A percentile compares a stretch with the other conserved stretches of the same genome.
These are phyloP conservation scores for Chernovozyma aurita DNA, from an alignment of 1,139 yeast genomes.

Conservation along the genomic window DNA sequence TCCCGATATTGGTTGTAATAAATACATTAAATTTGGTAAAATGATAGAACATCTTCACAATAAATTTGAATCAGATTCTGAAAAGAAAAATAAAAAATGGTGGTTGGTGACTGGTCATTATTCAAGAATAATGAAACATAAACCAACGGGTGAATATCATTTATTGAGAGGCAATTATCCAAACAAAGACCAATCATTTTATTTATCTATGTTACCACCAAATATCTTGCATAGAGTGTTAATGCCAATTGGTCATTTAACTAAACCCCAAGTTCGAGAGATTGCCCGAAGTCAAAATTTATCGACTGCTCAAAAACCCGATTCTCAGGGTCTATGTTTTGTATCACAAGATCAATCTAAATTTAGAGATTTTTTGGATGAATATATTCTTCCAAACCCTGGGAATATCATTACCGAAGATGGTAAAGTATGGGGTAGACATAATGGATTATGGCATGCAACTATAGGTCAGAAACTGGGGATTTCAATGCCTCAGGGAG, in stretches of 20 bases:
- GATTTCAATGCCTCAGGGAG: slow-evolving; percentile 81
- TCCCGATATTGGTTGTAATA: slow-evolving; percentile 89
- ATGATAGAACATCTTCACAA: slow-evolving; percentile 51
- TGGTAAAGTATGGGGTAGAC: slow-evolving; percentile 75
- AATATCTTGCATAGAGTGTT: slow-evolving; percentile 45
- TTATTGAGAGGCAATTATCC: slow-evolving; percentile 57
- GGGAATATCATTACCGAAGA: slow-evolving; percentile 75
- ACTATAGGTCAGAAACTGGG: slow-evolving; percentile 89
- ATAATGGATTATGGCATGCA: slow-evolving; percentile 87
- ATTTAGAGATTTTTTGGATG: slow-evolving; percentile 70
- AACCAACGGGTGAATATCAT: slow-evolving; percentile 30
- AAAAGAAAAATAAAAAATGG: slow-evolving; percentile 34
- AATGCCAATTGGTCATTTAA: slow-evolving; percentile 75
- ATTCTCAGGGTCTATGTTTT: slow-evolving; percentile 93
- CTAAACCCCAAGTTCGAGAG: slow-evolving; percentile 69
- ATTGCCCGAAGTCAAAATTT: slow-evolving; percentile 54
- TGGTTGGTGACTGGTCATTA: slow-evolving; percentile 97
- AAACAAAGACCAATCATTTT: slow-evolving; percentile 87
- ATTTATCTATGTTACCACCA: slow-evolving; percentile 63
- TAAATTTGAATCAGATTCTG: slow-evolving; percentile 23
- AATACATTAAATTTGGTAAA: slow-evolving; percentile 80
- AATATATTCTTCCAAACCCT: slow-evolving; percentile 66
- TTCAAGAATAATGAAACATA: slow-evolving; percentile 51
- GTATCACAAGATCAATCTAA: slow-evolving; percentile 70
- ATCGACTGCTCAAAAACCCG: slow-evolving; percentile 74